phyloP scores from a whole-genome alignment of 2,329 filamentous ascomycete genomes.

The Volutella citrinella region DNA sequence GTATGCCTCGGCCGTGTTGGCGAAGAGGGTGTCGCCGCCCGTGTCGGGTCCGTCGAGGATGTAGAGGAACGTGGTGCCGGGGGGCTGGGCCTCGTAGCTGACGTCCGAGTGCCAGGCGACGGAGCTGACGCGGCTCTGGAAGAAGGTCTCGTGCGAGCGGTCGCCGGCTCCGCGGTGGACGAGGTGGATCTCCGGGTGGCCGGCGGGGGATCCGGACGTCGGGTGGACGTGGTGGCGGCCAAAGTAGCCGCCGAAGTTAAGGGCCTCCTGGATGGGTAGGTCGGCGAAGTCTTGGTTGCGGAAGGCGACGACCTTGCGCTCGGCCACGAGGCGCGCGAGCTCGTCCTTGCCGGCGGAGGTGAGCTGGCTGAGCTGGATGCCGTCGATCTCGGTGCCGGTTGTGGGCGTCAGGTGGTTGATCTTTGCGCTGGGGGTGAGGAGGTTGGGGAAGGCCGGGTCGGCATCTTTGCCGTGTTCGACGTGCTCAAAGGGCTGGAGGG shows the following conservation, averaged over 20 bases:
- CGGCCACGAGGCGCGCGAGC: slow-evolving; percentile 69
- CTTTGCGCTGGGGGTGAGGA: slow-evolving; percentile 53
- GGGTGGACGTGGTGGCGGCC: slow-evolving; percentile 81
- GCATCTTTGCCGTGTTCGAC: slow-evolving; percentile 75
- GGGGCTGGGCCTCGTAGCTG: slow-evolving; percentile 83
- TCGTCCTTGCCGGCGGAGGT: slow-evolving; percentile 70
- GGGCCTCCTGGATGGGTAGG: slow-evolving; percentile 65
- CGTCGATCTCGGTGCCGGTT: slow-evolving; percentile 70
- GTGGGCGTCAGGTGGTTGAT: slow-evolving; percentile 65
- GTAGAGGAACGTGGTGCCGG: slow-evolving; percentile 87
- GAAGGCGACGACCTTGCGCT: slow-evolving; percentile 78
- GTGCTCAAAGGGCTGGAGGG: slow-evolving; percentile 67
- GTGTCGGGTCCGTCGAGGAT: slow-evolving; percentile 76
- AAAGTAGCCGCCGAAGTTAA: slow-evolving; percentile 72
- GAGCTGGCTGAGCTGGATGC: slow-evolving; percentile 69
- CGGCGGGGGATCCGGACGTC: slow-evolving; percentile 70
- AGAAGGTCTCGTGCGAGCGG: slow-evolving; percentile 54
- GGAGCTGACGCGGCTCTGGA: slow-evolving; percentile 68
- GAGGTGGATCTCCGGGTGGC: slow-evolving; percentile 72
- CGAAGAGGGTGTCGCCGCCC: slow-evolving; percentile 84
- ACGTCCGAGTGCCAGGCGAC: slow-evolving; percentile 90
- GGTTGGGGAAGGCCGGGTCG: slow-evolving; percentile 65
- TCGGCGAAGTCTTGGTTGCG: slow-evolving; percentile 71
- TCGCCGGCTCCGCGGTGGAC: slow-evolving; percentile 65
- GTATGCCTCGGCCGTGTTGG: slow-evolving; percentile 77